Conservation (phyloP, 73 alveolate species). For the Stentor coeruleus region DNA sequence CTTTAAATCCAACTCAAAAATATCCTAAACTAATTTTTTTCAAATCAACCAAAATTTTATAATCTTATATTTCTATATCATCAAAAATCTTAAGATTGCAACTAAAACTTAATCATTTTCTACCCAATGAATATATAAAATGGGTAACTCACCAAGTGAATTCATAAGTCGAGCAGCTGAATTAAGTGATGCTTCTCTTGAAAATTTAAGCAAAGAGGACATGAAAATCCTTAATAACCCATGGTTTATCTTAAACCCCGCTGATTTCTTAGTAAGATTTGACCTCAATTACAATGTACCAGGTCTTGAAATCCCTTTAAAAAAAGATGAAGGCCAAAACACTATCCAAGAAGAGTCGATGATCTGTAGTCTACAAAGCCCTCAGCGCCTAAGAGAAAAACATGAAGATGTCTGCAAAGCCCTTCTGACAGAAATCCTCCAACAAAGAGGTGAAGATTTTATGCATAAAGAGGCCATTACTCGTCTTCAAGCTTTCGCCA, state of each 20-base stretch:
- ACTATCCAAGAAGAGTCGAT: constrained; percentile 13
- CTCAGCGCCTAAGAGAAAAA: constrained; percentile 1
- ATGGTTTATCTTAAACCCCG: neutral
- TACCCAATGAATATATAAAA: no score
- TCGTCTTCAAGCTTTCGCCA: neutral
- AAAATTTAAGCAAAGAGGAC: neutral
- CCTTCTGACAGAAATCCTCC: constrained; percentile 20
- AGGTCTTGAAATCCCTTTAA: neutral
- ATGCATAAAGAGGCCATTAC: neutral
- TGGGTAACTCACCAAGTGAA: constrained; percentile 28
- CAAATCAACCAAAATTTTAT: no score
- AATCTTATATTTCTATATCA: no score
- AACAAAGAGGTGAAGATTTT: constrained; percentile 10
- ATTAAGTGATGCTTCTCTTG: neutral
- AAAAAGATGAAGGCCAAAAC: neutral
- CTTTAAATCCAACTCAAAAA: no score
- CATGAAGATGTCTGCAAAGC: constrained; percentile 12
- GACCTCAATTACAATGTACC: constrained; percentile 7
- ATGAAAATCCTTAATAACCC: neutral
- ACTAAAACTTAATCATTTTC: no score
- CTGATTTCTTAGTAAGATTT: neutral
- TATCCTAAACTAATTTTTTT: no score
- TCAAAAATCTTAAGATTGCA: no score
- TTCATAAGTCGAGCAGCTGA: neutral
- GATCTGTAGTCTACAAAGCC: constrained; percentile 4